Evolutionary conservation across 106 monocot genomes (phyloP), one percentile per base, ranked within the genome.

Genomic region (Acorus gramineus): DNA sequence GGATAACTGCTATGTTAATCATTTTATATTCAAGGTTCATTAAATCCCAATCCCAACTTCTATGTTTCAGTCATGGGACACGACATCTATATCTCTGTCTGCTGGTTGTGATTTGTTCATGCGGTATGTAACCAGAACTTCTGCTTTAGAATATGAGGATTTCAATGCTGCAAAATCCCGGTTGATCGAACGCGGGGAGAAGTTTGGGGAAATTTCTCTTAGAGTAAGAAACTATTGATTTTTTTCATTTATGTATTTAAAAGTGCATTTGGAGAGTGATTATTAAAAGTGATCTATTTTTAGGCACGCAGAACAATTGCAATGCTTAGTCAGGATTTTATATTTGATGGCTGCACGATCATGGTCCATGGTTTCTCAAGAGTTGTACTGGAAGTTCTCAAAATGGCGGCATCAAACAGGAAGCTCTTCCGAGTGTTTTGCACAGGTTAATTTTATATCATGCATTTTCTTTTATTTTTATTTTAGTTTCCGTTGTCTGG

Each of bases 71-170:
- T 85, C 90, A 47, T 91, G 91, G 80, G 96, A 96, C 69, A 75
- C 76, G 8, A 91, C 85, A 14, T 96, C 96, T 57, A 91, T 96
- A 68, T 96, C 96, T 46, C 63, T 96, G 64, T 85, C 96, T 65
- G 87, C 91, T 75, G 85, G 84, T 47, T 96, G 96, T 75, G 96
- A 96, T 81, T 69, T 96, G 49, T 96, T 96, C 76, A 96, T 85
- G 84, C 68, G 90, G 52, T 90, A 91, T 73, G 91, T 91, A 56
- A 96, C 96, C 42, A 78, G 96, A 68, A 96, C 96, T 51, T 85
- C 91, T 62, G 87, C 90, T 44, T 71, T 96, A 56, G 96, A 96
- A 55, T 91, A 87, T 62, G 96, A 96, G 61, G 85, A 96, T 68
- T 87, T 96, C 71, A 80, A 87, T 77, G 91, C 91, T 65, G 96